These are phyloP conservation scores for Aspergillus phoenicis DNA, from an alignment of 2,329 filamentous ascomycete species.

Conservation along the genomic window DNA sequence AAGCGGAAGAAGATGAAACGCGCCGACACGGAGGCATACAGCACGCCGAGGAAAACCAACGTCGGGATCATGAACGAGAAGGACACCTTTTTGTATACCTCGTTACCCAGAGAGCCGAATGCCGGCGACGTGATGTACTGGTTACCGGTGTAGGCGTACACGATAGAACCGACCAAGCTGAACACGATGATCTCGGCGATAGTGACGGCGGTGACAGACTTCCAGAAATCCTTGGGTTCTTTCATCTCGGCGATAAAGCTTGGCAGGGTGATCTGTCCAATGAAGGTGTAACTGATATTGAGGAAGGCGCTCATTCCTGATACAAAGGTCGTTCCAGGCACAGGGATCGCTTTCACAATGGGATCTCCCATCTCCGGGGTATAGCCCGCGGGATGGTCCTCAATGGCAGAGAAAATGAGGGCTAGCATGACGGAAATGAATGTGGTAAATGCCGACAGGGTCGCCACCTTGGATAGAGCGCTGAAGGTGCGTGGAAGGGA, in stretches of 20 bases:
- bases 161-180: slow-evolving; percentile 74
- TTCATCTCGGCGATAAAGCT: slow-evolving; percentile 97
- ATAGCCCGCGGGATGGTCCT: slow-evolving; percentile 72
- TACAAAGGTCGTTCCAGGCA: slow-evolving; percentile 75
- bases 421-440: slow-evolving; percentile 86
- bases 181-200: slow-evolving; percentile 86
- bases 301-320: slow-evolving; percentile 83
- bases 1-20: slow-evolving; percentile 91
- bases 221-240: slow-evolving; percentile 79
- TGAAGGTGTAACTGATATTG: slow-evolving; percentile 96
- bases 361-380: slow-evolving; percentile 63
- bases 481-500: slow-evolving; percentile 86
- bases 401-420: slow-evolving; percentile 76
- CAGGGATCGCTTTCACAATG: slow-evolving; percentile 68
- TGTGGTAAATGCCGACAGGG: slow-evolving; percentile 80
- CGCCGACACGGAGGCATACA: slow-evolving; percentile 87
- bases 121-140: slow-evolving; percentile 87
- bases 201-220: slow-evolving; percentile 87
- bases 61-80: slow-evolving; percentile 97
- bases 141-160: slow-evolving; percentile 86
- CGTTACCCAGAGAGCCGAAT: slow-evolving; percentile 77
- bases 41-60: slow-evolving; percentile 84
- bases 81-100: slow-evolving; percentile 78
- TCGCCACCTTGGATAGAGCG: slow-evolving; percentile 76
- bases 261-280: slow-evolving; percentile 90